Evolutionary conservation across 345 rosid species (phyloP).

Genomic region (Syzygium aromaticum): DNA sequence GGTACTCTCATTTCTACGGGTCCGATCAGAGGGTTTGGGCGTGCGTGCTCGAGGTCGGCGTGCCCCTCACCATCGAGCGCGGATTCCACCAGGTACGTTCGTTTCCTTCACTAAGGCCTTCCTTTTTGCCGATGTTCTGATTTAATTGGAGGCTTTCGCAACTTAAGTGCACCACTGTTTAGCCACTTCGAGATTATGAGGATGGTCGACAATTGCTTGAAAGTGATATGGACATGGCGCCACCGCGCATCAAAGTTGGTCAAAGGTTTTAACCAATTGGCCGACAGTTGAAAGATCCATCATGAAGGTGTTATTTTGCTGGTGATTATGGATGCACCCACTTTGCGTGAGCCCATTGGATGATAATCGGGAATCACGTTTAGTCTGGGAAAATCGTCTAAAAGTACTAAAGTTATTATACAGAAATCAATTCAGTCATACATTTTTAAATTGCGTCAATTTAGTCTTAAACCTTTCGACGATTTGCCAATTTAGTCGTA

Average conservation of each 20-base stretch:
- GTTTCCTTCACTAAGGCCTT: not conserved
- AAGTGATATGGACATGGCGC: not conserved
- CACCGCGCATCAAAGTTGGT: not conserved
- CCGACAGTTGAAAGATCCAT: not conserved
- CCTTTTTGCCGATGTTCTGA: not conserved
- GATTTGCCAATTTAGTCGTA: no score
- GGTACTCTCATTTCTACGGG: conserved; percentile 67
- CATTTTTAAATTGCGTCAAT: no score
- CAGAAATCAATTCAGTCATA: no score
- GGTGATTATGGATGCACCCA: not conserved
- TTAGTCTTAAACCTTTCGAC: no score
- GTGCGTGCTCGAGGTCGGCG: conserved; percentile 66
- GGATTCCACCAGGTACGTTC: conserved; percentile 84
- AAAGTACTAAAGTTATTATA: no score
- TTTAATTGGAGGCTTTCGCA: not conserved
- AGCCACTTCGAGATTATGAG: not conserved
- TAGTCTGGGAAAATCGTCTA: not conserved
- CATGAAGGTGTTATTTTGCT: not conserved
- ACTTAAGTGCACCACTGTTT: not conserved
- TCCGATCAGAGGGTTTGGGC: conserved; percentile 81
- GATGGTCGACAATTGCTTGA: not conserved
- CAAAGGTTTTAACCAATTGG: not conserved
- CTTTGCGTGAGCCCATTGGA: not conserved
- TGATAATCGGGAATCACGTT: not conserved
- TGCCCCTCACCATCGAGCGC: conserved; percentile 47